A percentile compares a stretch with the other conserved stretches of the same genome.
These are phyloP conservation scores for Penicillium sp. DNA, from an alignment of 2,329 filamentous ascomycete genomes.

Conservation along the genomic window DNA sequence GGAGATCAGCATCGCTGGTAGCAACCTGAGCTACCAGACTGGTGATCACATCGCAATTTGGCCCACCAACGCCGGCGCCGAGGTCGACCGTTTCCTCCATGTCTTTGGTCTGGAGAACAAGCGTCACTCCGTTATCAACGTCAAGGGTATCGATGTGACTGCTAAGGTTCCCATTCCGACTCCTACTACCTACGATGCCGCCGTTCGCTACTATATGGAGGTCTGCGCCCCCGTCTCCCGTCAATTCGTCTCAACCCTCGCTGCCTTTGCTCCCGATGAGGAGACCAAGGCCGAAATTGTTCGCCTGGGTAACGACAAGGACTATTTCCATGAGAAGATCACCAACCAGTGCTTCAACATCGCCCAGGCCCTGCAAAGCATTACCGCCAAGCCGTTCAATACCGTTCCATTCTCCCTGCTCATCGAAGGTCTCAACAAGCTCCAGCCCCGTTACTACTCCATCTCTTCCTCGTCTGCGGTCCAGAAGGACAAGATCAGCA, in stretches of 20 bases:
- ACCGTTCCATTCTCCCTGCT: slow-evolving; percentile 91
- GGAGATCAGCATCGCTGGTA: slow-evolving; percentile 89
- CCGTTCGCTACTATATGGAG: slow-evolving; percentile 94
- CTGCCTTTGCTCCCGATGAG: slow-evolving; percentile 88
- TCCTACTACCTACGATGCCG: slow-evolving; percentile 94
- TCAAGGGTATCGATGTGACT: slow-evolving; percentile 92
- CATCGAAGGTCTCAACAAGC: slow-evolving; percentile 90
- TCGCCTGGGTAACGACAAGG: slow-evolving; percentile 89
- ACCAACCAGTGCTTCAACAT: slow-evolving; percentile 85
- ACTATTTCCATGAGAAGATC: slow-evolving; percentile 90
- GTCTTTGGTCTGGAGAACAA: slow-evolving; percentile 78
- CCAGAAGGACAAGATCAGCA: slow-evolving; percentile 91
- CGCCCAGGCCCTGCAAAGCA: slow-evolving; percentile 76
- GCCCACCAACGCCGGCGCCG: slow-evolving; percentile 92
- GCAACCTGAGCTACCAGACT: slow-evolving; percentile 90
- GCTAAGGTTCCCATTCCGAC: slow-evolving; percentile 98
- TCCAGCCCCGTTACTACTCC: slow-evolving; percentile 98
- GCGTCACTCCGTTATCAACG: slow-evolving; percentile 78
- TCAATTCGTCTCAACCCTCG: slow-evolving; percentile 87
- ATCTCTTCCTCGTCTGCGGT: slow-evolving; percentile 96
- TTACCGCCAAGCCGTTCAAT: slow-evolving; percentile 78
- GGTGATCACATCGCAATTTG: slow-evolving; percentile 97
- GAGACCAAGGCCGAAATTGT: slow-evolving; percentile 84
- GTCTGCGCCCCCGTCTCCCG: slow-evolving; percentile 94
- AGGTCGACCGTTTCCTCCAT: slow-evolving; percentile 87